Percentiles rank a stretch among this genome's conserved stretches.
Evolutionary conservation across 805 yeast species (phyloP).

Genomic region (Lipomyces lipofer): DNA sequence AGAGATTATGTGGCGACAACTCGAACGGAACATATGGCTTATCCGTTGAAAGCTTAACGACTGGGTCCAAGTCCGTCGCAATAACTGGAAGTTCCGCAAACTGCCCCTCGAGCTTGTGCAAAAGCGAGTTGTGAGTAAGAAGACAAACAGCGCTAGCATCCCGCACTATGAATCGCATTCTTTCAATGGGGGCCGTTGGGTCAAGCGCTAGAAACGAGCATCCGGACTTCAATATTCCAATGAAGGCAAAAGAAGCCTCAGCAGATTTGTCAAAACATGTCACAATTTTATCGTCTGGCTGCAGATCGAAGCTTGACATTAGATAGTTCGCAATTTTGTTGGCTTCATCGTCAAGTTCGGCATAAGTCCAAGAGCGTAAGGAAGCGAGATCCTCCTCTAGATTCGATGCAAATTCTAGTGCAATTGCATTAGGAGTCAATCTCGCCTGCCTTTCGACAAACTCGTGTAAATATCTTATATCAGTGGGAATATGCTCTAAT

Average conservation of each 20-base stretch:
- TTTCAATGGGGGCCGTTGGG: slow-evolving; percentile 31
- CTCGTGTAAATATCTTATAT: slow-evolving; percentile 22
- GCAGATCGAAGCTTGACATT: not conserved
- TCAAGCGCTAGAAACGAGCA: slow-evolving; percentile 33
- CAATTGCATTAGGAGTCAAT: slow-evolving; percentile 16
- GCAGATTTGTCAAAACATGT: slow-evolving; percentile 34
- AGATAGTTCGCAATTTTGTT: slow-evolving; percentile 29
- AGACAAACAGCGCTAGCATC: slow-evolving; percentile 30
- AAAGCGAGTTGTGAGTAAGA: slow-evolving; percentile 19
- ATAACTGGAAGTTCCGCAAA: slow-evolving; percentile 8
- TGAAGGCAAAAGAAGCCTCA: slow-evolving; percentile 33
- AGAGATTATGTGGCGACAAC: slow-evolving; percentile 14
- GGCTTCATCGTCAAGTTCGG: slow-evolving; percentile 27
- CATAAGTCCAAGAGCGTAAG: slow-evolving; percentile 27
- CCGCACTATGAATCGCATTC: slow-evolving; percentile 26
- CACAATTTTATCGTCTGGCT: slow-evolving; percentile 21
- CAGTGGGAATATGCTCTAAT: slow-evolving; percentile 8
- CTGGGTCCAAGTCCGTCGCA: not conserved
- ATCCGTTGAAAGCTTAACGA: not conserved
- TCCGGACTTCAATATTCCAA: slow-evolving; percentile 34
- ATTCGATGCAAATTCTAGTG: slow-evolving; percentile 29
- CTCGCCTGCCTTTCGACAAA: slow-evolving; percentile 29
- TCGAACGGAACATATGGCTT: not conserved
- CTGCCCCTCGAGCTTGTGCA: not conserved
- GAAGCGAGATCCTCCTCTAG: slow-evolving; percentile 4